A percentile compares a stretch with the other conserved stretches of the same genome.
Evolutionary conservation across 2,329 filamentous ascomycete species (phyloP).

Genomic region (Colletotrichum orchidophilum): DNA sequence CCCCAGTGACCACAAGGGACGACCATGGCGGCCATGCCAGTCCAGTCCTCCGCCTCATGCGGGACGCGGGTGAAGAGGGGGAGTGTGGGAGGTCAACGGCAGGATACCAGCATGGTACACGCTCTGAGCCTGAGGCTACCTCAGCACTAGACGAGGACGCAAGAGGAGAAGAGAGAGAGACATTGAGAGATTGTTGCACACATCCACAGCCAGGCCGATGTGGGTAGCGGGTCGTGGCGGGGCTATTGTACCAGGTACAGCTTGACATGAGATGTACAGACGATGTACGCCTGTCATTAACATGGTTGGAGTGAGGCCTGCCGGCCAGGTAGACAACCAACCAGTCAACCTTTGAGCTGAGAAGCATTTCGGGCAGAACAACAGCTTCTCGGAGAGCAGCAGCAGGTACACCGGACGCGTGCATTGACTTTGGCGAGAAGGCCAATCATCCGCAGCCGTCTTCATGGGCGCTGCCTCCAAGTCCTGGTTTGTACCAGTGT

Average conservation of each 20-base stretch:
- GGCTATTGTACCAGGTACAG: conserved; percentile 20
- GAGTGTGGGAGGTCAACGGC: neutral
- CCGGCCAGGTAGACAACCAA: neutral
- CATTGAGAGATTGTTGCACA: conserved; percentile 17
- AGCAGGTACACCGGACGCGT: conserved; percentile 23
- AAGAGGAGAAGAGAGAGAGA: neutral
- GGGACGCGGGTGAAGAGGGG: neutral
- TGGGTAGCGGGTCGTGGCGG: conserved; percentile 13
- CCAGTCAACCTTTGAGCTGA: conserved; percentile 8
- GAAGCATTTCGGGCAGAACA: conserved; percentile 3
- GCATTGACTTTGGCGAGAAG: conserved; percentile 31
- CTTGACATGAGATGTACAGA: neutral
- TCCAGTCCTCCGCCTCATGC: neutral
- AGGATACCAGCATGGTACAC: conserved; percentile 16
- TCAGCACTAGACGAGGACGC: neutral
- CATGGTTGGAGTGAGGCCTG: conserved; percentile 11
- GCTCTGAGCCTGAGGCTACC: neutral
- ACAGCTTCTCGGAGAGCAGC: conserved; percentile 16
- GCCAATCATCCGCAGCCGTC: conserved; percentile 15
- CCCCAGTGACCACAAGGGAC: conserved; percentile 1
- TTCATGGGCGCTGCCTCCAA: conserved; percentile 10
- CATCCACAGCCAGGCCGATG: conserved; percentile 13
- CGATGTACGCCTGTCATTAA: conserved; percentile 15
- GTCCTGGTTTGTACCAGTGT: neutral
- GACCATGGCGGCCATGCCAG: neutral